These are phyloP conservation scores for Candida glaebosa DNA, from an alignment of 805 yeast genomes.

Conservation along the genomic window DNA sequence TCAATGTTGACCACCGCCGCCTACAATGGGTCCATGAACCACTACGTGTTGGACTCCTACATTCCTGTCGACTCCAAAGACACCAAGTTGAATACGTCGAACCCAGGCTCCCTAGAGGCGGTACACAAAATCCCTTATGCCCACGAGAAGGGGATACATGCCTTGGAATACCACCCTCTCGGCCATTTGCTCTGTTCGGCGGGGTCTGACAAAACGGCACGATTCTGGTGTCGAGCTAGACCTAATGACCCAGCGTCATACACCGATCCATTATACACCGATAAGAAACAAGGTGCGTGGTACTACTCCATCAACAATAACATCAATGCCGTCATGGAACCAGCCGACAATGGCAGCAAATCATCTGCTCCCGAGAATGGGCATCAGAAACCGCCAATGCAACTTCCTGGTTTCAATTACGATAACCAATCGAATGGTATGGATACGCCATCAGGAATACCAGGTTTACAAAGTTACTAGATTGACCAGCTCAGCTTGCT, in stretches of 20 bases:
- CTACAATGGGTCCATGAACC: conserved; percentile 82
- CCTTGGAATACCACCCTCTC: conserved; percentile 87
- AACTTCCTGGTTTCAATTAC: conserved; percentile 25
- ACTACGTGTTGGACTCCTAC: conserved; percentile 61
- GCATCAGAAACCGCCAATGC: conserved; percentile 8
- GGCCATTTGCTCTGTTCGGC: conserved; percentile 93
- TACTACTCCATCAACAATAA: conserved; percentile 45
- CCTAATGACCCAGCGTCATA: conserved; percentile 85
- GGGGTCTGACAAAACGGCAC: conserved; percentile 86
- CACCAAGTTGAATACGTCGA: conserved; percentile 20
- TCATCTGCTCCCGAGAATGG: conserved; percentile 5
- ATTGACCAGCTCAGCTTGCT: no score
- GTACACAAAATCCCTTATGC: conserved; percentile 80
- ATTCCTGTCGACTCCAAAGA: conserved; percentile 28
- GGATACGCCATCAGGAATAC: background rate
- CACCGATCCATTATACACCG: conserved; percentile 76
- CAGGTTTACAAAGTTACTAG: conserved; percentile 2
- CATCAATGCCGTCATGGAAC: conserved; percentile 38
- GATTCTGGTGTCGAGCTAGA: conserved; percentile 92
- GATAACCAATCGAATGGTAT: conserved; percentile 6
- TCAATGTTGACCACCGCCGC: conserved; percentile 79
- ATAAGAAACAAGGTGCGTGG: conserved; percentile 46
- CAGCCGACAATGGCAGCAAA: conserved; percentile 10
- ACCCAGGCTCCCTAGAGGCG: conserved; percentile 29
- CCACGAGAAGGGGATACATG: conserved; percentile 89